Percentiles rank a stretch among this genome's conserved stretches.
phyloP scores from a whole-genome alignment of 208 protist species.

The Crithidia bombi region DNA sequence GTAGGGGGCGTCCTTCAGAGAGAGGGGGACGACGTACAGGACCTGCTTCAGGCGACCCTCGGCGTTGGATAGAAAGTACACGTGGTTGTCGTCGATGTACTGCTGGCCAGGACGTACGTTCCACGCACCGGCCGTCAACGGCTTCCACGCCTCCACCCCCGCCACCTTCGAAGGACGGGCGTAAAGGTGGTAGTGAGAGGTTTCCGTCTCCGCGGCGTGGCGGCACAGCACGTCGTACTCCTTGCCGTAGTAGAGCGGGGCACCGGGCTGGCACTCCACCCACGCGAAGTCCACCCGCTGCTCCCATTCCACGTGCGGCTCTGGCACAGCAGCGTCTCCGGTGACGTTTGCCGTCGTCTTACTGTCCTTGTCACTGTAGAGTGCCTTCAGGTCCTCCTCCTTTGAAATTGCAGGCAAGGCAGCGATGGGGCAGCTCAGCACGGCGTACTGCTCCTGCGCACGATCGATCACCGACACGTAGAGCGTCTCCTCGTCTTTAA shows the following conservation, averaged over 20 bases:
- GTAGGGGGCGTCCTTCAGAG: constrained; percentile 19
- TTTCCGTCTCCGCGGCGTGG: constrained; percentile 58
- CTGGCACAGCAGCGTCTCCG: constrained; percentile 11
- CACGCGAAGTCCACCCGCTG: constrained; percentile 79
- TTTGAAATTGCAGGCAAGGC: constrained; percentile 47
- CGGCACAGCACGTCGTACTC: constrained; percentile 61
- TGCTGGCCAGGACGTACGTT: constrained; percentile 53
- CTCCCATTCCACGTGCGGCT: constrained; percentile 47
- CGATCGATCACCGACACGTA: constrained; percentile 73
- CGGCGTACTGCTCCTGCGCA: constrained; percentile 66
- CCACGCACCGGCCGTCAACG: constrained; percentile 73
- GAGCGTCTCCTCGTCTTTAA: constrained; percentile 65
- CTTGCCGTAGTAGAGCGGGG: constrained; percentile 58
- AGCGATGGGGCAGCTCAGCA: constrained; percentile 63
- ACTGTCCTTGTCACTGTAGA: constrained; percentile 32
- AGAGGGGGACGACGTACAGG: constrained; percentile 64
- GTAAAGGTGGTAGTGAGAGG: constrained; percentile 74
- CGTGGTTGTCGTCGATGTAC: constrained; percentile 26
- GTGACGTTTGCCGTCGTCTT: constrained; percentile 21
- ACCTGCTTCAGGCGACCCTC: constrained; percentile 48
- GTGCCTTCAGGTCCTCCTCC: constrained; percentile 31
- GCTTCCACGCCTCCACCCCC: constrained; percentile 44
- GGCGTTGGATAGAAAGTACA: constrained; percentile 76
- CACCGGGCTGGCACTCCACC: constrained; percentile 57
- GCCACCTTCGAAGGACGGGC: constrained; percentile 24